phyloP scores from a whole-genome alignment of 768 basidiomycete genomes.

The Tephrocybe sp. region DNA sequence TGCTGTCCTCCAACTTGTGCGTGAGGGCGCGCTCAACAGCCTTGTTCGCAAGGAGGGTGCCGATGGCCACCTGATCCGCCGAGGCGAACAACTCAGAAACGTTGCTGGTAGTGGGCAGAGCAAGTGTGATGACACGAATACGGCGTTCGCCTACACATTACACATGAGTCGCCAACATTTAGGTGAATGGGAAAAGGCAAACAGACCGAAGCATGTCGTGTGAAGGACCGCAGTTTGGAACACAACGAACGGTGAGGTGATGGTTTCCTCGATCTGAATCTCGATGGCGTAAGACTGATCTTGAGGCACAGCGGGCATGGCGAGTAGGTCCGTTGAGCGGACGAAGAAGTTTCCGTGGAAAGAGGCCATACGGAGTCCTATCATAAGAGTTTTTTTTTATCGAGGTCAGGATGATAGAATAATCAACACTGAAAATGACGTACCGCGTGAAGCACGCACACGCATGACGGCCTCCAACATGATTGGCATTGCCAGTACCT shows the following conservation, averaged over 20 bases:
- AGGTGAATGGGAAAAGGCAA: not conserved
- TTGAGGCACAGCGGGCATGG: conserved; percentile 94
- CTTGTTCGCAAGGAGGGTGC: conserved; percentile 85
- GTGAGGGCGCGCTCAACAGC: conserved; percentile 87
- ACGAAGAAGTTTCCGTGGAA: conserved; percentile 99
- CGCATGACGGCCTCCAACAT: conserved; percentile 98
- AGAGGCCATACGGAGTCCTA: conserved; percentile 90
- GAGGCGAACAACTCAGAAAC: conserved; percentile 89
- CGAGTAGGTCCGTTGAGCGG: conserved; percentile 92
- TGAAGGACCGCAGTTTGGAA: conserved; percentile 94
- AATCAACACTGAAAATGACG: conserved; percentile 7
- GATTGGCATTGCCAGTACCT: conserved; percentile 89
- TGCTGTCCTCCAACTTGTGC: conserved; percentile 84
- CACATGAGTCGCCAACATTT: not conserved
- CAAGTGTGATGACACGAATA: conserved; percentile 86
- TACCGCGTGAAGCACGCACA: conserved; percentile 94
- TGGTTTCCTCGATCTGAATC: conserved; percentile 90
- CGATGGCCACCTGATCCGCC: conserved; percentile 84
- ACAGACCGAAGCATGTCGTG: conserved; percentile 83
- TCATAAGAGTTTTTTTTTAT: not conserved
- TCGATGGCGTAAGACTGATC: conserved; percentile 97
- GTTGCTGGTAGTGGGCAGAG: conserved; percentile 83
- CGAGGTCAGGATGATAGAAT: too few relatives aligned
- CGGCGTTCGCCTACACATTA: conserved; percentile 64
- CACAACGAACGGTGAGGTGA: conserved; percentile 88